phyloP scores from a whole-genome alignment of 768 basidiomycete species.

The Suillus subluteus region DNA sequence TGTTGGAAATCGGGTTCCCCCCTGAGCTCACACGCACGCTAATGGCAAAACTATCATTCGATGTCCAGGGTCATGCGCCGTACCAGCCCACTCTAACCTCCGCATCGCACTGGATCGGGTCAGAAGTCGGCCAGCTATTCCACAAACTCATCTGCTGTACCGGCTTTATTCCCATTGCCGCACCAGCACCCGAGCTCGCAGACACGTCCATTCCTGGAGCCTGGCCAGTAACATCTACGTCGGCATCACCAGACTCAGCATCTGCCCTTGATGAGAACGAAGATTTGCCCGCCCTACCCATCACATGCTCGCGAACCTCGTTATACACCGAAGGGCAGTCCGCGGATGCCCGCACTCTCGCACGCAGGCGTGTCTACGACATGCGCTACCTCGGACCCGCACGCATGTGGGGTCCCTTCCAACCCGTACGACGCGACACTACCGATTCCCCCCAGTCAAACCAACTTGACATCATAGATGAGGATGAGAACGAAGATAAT shows the following conservation, averaged over 20 bases:
- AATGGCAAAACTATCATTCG: slow-evolving; percentile 22
- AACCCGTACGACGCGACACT: slow-evolving; percentile 17
- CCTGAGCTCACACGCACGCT: slow-evolving; percentile 34
- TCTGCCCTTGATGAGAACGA: background rate
- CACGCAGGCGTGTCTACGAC: slow-evolving; percentile 33
- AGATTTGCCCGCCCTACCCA: background rate
- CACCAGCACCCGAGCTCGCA: background rate
- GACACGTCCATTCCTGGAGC: background rate
- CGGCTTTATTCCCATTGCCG: slow-evolving; percentile 43
- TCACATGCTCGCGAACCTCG: background rate
- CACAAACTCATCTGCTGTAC: slow-evolving; percentile 47
- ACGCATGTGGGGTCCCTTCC: slow-evolving; percentile 34
- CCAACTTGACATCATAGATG: slow-evolving; percentile 9
- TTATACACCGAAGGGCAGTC: slow-evolving; percentile 18
- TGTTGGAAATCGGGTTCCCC: slow-evolving; percentile 38
- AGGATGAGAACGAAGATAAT: slow-evolving; percentile 27
- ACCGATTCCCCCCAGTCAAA: background rate
- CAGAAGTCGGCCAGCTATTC: slow-evolving; percentile 40
- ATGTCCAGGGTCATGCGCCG: slow-evolving; percentile 23
- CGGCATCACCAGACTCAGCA: background rate
- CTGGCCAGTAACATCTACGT: background rate
- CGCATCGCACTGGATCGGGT: slow-evolving; percentile 28
- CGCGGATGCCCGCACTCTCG: slow-evolving; percentile 30
- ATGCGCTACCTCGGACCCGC: slow-evolving; percentile 34
- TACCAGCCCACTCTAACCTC: slow-evolving; percentile 20